Evolutionary conservation across 1,139 yeast species (phyloP), one percentile per base, ranked within the genome.

Genomic region (Sugiyamaella xylanicola): DNA sequence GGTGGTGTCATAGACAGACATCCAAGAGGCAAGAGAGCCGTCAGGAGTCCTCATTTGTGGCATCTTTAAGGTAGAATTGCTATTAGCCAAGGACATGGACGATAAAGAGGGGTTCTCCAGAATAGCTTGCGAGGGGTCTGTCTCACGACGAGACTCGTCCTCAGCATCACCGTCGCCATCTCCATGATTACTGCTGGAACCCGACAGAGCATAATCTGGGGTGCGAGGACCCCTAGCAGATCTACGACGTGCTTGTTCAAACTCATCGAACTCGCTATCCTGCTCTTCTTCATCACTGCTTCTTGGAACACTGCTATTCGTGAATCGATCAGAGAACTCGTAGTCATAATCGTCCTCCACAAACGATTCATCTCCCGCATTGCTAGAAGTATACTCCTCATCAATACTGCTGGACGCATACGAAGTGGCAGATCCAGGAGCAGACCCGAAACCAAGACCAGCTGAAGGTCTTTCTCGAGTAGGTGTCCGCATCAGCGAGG

Each of bases 61-160:
- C 61, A 60, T 60, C 47, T 43, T 52, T 54, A 60, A 47, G 16
- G 62, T 60, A 8, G 60, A 55, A 51, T 57, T 59, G 50, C 60
- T 56, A 41, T 57, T 57, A 9, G 56, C 48, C 46, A 56, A 41
- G 13, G 61, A 59, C 25, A 59, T 48, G 29, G 55, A 45, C 43
- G 62, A 58, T 16, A 59, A 53, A 36, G 57, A 54, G 13, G 50
- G 41, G 45, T 51, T 51, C 29, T 51, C 54, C 9, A 51, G 49
- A 37, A 51, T 35, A 13, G 36, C 37, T 11, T 51, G 49, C 9
- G 50, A 44, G 13, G 48, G 49, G 17, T 45, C 48, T 3, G 29
- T 20, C 5, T 9, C 44, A 13, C 16, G 19, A 17, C 29, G 29
- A 19, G 16, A 4, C 29, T 9, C 2, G 15, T 8, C 44, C n/a